These are phyloP conservation scores for Aspergillus bombycis DNA, from an alignment of 2,329 filamentous ascomycete species.

Conservation along the genomic window DNA sequence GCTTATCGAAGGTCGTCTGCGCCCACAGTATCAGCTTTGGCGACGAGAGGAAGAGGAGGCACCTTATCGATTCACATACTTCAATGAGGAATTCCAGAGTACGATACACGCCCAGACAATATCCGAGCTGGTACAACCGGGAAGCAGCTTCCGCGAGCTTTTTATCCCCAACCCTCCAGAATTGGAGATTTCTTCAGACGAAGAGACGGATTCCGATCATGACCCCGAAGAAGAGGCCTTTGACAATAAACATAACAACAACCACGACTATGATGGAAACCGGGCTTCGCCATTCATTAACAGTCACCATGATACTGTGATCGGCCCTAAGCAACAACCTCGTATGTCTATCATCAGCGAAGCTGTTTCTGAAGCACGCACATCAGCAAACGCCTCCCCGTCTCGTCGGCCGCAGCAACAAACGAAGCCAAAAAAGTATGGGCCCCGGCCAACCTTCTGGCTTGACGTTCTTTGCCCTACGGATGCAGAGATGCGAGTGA, in stretches of 20 bases:
- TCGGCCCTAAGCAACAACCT: slow-evolving; percentile 27
- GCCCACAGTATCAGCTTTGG: slow-evolving; percentile 80
- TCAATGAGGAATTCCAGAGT: slow-evolving; percentile 94
- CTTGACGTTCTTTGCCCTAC: slow-evolving; percentile 89
- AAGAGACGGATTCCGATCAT: slow-evolving; percentile 55
- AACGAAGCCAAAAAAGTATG: slow-evolving; percentile 58
- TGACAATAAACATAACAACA: slow-evolving; percentile 20
- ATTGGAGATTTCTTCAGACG: slow-evolving; percentile 72
- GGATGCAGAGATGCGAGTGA: slow-evolving; percentile 91
- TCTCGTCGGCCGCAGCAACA: slow-evolving; percentile 25
- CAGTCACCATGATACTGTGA: slow-evolving; percentile 15
- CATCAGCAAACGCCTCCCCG: slow-evolving; percentile 26
- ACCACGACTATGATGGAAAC: slow-evolving; percentile 19
- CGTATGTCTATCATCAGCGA: slow-evolving; percentile 42
- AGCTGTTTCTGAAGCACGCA: slow-evolving; percentile 33
- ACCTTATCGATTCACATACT: slow-evolving; percentile 96
- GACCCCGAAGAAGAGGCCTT: slow-evolving; percentile 22
- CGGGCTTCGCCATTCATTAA: not conserved
- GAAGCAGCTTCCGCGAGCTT: slow-evolving; percentile 79
- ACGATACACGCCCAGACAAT: slow-evolving; percentile 97
- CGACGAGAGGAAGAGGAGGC: slow-evolving; percentile 85
- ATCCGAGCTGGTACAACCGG: slow-evolving; percentile 85
- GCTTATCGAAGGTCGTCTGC: slow-evolving; percentile 83
- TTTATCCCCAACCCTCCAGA: slow-evolving; percentile 86
- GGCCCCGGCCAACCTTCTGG: slow-evolving; percentile 94